Evolutionary conservation across 805 yeast genomes (phyloP).

Genomic region (Pichia ethanolica): DNA sequence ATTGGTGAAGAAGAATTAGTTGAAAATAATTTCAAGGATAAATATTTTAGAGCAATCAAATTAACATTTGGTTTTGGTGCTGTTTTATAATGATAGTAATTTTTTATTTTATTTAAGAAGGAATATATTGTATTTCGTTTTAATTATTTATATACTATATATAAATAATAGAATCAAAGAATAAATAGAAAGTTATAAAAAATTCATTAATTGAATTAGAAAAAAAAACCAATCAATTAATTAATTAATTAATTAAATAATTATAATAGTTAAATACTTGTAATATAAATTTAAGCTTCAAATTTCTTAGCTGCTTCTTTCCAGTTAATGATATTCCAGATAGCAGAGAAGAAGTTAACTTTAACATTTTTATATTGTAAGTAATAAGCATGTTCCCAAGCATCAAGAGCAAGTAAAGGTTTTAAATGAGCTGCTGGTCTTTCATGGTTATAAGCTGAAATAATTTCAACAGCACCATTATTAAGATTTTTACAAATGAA

Average conservation of each 20-base stretch:
- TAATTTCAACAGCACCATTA: conserved; percentile 68
- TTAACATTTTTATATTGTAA: conserved; percentile 88
- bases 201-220: conserved; percentile 1
- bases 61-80: conserved; percentile 93
- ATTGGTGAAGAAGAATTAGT: conserved; percentile 91
- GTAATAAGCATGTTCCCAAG: conserved; percentile 97
- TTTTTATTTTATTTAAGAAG: no score
- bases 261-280: no score
- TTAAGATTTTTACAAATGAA: conserved; percentile 77
- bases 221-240: neutral
- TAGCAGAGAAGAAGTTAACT: conserved; percentile 86
- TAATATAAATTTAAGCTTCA: conserved; percentile 25
- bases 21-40: conserved; percentile 75
- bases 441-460: conserved; percentile 82
- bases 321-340: conserved; percentile 95
- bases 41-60: conserved; percentile 84
- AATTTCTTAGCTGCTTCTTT: conserved; percentile 76
- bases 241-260: neutral
- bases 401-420: conserved; percentile 85
- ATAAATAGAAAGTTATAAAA: neutral
- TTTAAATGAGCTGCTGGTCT: conserved; percentile 62
- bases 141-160: no score
- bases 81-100: conserved; percentile 44
- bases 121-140: no score
- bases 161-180: neutral